Evolutionary conservation across 2,329 filamentous ascomycete species (phyloP), one percentile per base, ranked within the genome.

Genomic region (Fusarium tricinctum): DNA sequence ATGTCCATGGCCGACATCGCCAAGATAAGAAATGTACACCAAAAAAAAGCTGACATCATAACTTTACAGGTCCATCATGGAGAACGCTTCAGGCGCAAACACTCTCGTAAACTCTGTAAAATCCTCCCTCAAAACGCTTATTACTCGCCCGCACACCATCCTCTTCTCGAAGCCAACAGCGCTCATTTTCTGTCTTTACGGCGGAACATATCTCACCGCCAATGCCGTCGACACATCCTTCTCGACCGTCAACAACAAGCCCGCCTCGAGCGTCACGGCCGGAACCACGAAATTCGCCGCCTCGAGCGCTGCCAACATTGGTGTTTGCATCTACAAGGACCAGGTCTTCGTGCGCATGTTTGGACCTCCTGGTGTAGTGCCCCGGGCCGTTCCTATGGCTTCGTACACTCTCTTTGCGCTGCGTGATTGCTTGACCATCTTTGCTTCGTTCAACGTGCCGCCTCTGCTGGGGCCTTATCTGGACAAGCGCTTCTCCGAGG

Each of bases 361-460:
- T 77, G 92, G 92, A 14, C 88, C 91, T 0, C 80, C 82, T 0
- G 84, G 78, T 58, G 80, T 75, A 23, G 77, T 81, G 1, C 85
- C 80, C 13, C 83, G 85, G 17, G 80, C 84, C 26, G 91, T 97
- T 1, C 89, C 92, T 0, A 79, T 88, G 32, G 83, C 91, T 2
- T 92, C 90, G 10, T 96, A 94, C 79, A 82, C 85, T 1, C 87
- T 97, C 58, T 97, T 97, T 83, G 89, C 92, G 5, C 76, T 91
- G 56, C 89, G 94, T 72, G 94, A 97, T 81, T 93, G 91, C 79
- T 81, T 97, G 65, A 97, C 94, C 51, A 94, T 97, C 73, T 97
- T 97, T 78, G 93, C 93, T 6, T 92, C 89, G 14, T 98, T 97
- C 85, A 97, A 97, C 77, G 82, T 97, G 3, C 95, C 95, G 0